phyloP scores from a whole-genome alignment of 1,284 basidiomycete species.

The Rugiboletus extremiorientalis region DNA sequence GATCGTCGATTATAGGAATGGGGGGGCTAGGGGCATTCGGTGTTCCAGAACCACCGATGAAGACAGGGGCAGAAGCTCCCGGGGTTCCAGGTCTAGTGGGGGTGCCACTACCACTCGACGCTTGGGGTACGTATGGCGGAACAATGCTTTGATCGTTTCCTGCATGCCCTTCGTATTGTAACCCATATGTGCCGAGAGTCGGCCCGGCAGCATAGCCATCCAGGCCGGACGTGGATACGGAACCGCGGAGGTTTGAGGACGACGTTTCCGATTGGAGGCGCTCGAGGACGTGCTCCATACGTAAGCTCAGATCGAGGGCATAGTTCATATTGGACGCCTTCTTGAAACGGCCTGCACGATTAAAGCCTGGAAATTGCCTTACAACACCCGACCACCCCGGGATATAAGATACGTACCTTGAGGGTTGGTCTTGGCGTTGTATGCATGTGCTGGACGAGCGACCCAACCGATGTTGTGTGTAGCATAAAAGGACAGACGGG shows the following conservation, averaged over 20 bases:
- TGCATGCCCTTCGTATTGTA: constrained; percentile 30
- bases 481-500: constrained; percentile 73
- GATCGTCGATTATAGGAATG: constrained; percentile 46
- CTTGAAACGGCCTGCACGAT: constrained; percentile 88
- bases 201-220: constrained; percentile 18
- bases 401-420: constrained; percentile 11
- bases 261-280: constrained; percentile 32
- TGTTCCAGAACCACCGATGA: constrained; percentile 5
- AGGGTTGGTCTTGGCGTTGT: constrained; percentile 38
- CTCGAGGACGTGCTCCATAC: constrained; percentile 52
- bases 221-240: constrained; percentile 22
- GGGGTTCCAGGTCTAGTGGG: constrained; percentile 27
- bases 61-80: constrained; percentile 14
- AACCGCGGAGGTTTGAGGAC: constrained; percentile 24
- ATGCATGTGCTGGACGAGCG: constrained; percentile 71
- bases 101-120: constrained; percentile 22
- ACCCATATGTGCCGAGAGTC: constrained; percentile 27
- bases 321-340: constrained; percentile 93
- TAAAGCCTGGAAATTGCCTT: constrained; percentile 49
- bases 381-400: not conserved
- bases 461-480: constrained; percentile 84
- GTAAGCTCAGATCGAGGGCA: constrained; percentile 68
- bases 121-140: constrained; percentile 14
- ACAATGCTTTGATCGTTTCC: constrained; percentile 28
- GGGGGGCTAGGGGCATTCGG: constrained; percentile 10